phyloP scores from a whole-genome alignment of 345 rosid genomes.

The Litchi chinensis region DNA sequence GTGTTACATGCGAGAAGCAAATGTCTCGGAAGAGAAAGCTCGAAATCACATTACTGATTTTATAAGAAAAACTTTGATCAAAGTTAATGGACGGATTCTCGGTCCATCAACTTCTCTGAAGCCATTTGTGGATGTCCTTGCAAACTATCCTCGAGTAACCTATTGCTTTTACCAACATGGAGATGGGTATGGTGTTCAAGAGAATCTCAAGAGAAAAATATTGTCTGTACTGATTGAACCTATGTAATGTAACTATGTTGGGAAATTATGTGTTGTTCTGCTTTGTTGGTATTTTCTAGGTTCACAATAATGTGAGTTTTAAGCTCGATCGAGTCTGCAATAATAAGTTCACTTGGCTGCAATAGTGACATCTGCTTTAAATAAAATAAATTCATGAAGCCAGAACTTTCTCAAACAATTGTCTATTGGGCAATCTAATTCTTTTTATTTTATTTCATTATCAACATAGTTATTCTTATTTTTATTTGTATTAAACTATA shows the following conservation, averaged over 20 bases:
- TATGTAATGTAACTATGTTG: too few relatives aligned
- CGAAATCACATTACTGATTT: constrained; percentile 28
- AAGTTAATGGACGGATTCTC: constrained; percentile 28
- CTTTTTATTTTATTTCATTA: too few relatives aligned
- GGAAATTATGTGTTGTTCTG: background rate
- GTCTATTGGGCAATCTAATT: too few relatives aligned
- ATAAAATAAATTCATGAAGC: too few relatives aligned
- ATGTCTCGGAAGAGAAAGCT: constrained; percentile 43
- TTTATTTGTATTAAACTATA: too few relatives aligned
- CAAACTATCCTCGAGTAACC: constrained; percentile 41
- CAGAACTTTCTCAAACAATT: too few relatives aligned
- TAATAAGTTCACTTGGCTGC: too few relatives aligned
- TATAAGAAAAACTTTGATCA: constrained; percentile 40
- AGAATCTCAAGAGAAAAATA: constrained; percentile 27
- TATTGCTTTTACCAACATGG: constrained; percentile 45
- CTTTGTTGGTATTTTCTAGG: too few relatives aligned
- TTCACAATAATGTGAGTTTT: too few relatives aligned
- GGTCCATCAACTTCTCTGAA: background rate
- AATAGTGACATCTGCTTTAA: too few relatives aligned
- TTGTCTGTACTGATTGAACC: constrained; percentile 26
- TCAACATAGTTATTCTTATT: too few relatives aligned
- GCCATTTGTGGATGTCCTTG: constrained; percentile 24
- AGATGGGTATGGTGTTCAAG: constrained; percentile 52
- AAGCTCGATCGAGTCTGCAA: too few relatives aligned
- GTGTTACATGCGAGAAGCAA: constrained; percentile 17